Percentiles rank a stretch among this genome's conserved stretches.
Conservation (phyloP, 352 stramenopile species). For the Phytophthora lateralis region DNA sequence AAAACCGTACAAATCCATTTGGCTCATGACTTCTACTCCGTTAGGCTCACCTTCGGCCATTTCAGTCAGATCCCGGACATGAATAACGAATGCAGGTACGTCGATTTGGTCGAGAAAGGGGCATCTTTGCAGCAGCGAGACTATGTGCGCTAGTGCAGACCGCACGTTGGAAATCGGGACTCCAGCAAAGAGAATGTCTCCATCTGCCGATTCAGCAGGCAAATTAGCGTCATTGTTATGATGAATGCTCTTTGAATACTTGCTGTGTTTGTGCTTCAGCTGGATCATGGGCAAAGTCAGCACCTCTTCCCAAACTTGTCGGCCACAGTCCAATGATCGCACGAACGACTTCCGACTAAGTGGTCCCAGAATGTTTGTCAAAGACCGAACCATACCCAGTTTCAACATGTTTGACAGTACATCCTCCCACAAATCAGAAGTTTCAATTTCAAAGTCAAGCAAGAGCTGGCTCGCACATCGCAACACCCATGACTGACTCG, state of each 20-base stretch:
- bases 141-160: slow-evolving; percentile 37
- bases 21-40: slow-evolving; percentile 8
- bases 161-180: slow-evolving; percentile 26
- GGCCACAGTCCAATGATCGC: slow-evolving; percentile 36
- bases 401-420: slow-evolving; percentile 50
- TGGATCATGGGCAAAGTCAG: slow-evolving; percentile 29
- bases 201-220: neutral
- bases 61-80: slow-evolving; percentile 45
- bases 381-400: slow-evolving; percentile 52
- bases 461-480: slow-evolving; percentile 46
- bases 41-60: slow-evolving; percentile 26
- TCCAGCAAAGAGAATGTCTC: slow-evolving; percentile 19
- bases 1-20: slow-evolving; percentile 44
- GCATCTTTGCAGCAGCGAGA: slow-evolving; percentile 52
- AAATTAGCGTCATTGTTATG: neutral
- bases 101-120: slow-evolving; percentile 69
- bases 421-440: slow-evolving; percentile 51
- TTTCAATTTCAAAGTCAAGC: slow-evolving; percentile 58
- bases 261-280: slow-evolving; percentile 14
- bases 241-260: neutral
- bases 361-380: slow-evolving; percentile 41
- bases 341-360: slow-evolving; percentile 47
- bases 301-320: slow-evolving; percentile 48
- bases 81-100: slow-evolving; percentile 51
- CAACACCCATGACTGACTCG: slow-evolving; percentile 40